Evolutionary conservation across 306 rosid species (phyloP).

Genomic region (Cucurbita argyrosperma): DNA sequence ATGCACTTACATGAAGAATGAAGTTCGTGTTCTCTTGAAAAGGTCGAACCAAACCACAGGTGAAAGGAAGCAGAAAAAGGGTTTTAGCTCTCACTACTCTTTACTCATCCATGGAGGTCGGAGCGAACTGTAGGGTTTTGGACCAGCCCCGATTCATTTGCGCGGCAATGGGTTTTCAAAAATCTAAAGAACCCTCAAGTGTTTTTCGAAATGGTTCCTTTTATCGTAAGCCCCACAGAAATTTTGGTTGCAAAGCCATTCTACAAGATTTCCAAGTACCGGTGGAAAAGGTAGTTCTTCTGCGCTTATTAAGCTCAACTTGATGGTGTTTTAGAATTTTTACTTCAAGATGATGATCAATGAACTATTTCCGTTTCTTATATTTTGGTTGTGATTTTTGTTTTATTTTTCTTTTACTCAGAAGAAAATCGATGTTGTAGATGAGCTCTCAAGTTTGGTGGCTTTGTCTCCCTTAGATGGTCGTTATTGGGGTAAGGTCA

Average conservation of each 20-base stretch:
- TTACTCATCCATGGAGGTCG: conserved; percentile 11
- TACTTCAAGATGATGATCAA: conserved; percentile 4
- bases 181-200: neutral
- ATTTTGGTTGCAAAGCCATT: conserved; percentile 19
- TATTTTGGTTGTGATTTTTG: neutral
- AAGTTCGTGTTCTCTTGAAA: too few relatives aligned
- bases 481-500: conserved; percentile 51
- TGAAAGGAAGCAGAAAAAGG: neutral
- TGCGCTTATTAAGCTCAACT: neutral
- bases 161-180: neutral
- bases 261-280: neutral
- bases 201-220: neutral
- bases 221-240: conserved; percentile 1
- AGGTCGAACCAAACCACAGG: too few relatives aligned
- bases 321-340: neutral
- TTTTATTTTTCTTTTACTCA: neutral
- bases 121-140: conserved; percentile 8
- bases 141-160: neutral
- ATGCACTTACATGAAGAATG: too few relatives aligned
- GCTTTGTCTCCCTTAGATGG: conserved; percentile 67
- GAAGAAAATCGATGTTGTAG: conserved; percentile 3
- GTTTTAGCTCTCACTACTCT: neutral
- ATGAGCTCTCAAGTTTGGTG: conserved; percentile 38
- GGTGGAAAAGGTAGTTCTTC: conserved; percentile 7
- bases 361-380: neutral